Base-by-base conservation (phyloP, 225 moss, liverwort and hornwort species). In the Physcomitrium patens region DNA sequence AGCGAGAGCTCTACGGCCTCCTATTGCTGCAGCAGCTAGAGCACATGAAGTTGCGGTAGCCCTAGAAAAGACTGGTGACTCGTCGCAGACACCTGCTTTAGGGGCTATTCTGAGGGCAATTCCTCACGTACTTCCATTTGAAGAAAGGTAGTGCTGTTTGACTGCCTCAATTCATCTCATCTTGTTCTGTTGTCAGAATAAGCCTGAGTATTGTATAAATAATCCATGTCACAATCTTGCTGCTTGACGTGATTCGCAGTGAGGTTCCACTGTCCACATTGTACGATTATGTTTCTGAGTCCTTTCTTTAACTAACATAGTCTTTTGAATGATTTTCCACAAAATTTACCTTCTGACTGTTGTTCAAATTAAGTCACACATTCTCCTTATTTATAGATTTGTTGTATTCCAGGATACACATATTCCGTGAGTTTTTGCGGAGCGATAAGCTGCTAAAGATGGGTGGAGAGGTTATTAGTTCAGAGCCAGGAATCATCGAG, bases 81-180 rank as follows among this genome's bases (percentile, higher is more conserved):
- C 86, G 20, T 92, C 87, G 74, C 94, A 91, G 70, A 90, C 82
- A 59, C 89, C 94, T 65, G 87, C 89, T 28, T 76, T 92, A 70
- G 92, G 94, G 76, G 89, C 87, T 42, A 85, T 95, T 48, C 80
- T 95, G 46, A 92, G 84, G 45, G 92, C 92, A 27, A 95, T 95
- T 56, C 94, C 94, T 44, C 94, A 95, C 75, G 92, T 95, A 41
- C 86, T 95, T 70, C 89, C 94, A 45, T 95, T 95, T 51, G 85
- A 92, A 78, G 86, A 89, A 76, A 89, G 94, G 94, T 86, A 81
- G 16, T 74, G 52, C 62, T 10, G 69, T 58, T 66, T 28, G 23
- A 19, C 13, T 47, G 42, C 57, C 63, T 64, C 24, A 24, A 18
- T 37, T 59, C 45, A 41, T 44, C 46, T 65, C 44, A 31, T 37